A percentile compares a stretch with the other conserved stretches of the same genome.
Conservation (phyloP, 441 rosid genomes). For the Gossypium schwendimanii region DNA sequence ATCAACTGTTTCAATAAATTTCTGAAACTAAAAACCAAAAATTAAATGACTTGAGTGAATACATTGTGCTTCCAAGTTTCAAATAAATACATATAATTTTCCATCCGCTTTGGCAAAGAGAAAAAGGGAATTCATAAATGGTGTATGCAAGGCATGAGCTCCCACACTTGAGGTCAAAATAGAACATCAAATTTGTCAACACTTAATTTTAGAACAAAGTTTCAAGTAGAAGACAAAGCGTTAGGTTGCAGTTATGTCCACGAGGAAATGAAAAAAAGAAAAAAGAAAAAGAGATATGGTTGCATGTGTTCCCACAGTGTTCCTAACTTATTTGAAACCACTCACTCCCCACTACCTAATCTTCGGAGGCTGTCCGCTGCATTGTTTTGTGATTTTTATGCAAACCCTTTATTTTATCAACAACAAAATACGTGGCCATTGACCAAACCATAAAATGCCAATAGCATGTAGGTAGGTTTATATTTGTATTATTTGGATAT, state of each 20-base stretch:
- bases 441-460: not conserved
- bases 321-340: not conserved
- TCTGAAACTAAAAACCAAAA: too few species aligned
- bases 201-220: not conserved
- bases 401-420: not conserved
- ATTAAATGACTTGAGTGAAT: too few species aligned
- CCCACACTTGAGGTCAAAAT: not conserved
- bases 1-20: too few species aligned
- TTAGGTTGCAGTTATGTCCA: constrained; percentile 17
- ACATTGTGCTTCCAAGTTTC: too few species aligned
- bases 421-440: not conserved
- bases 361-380: constrained; percentile 14
- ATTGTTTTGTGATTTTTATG: not conserved
- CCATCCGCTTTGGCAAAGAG: too few species aligned
- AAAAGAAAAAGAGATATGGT: not conserved
- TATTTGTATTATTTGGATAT: too few species aligned
- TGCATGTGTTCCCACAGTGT: constrained; percentile 24
- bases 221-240: constrained; percentile 8
- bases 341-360: constrained; percentile 24
- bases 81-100: too few species aligned
- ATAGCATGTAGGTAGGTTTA: not conserved
- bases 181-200: not conserved
- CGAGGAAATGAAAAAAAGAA: not conserved
- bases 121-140: too few species aligned
- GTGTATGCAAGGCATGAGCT: not conserved